A percentile compares a stretch with the other conserved stretches of the same genome.
phyloP scores from a whole-genome alignment of 257 asterid species.

The Ocimum tenuiflorum region DNA sequence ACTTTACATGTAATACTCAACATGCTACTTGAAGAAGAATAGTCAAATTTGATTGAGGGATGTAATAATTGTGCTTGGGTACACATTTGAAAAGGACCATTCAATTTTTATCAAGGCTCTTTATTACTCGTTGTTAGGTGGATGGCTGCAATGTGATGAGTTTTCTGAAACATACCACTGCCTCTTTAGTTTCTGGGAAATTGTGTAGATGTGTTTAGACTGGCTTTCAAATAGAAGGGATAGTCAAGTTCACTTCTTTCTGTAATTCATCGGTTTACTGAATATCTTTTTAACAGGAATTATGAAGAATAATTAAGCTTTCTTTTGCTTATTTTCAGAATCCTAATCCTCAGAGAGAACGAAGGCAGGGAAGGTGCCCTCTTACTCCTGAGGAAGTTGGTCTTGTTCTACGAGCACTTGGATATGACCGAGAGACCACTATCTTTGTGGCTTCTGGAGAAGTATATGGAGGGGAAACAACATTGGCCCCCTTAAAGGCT shows the following conservation, averaged over 20 bases:
- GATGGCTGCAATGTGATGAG: background rate
- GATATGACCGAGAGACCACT: conserved; percentile 69
- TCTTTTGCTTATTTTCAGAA: conserved; percentile 39
- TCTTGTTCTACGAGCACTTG: conserved; percentile 86
- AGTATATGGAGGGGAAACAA: conserved; percentile 87
- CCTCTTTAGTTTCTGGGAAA: background rate
- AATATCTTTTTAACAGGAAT: background rate
- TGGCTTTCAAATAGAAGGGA: background rate
- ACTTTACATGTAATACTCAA: conserved; percentile 75
- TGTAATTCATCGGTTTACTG: background rate
- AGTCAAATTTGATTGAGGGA: conserved; percentile 4
- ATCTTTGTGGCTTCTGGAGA: conserved; percentile 97
- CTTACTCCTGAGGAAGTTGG: conserved; percentile 98
- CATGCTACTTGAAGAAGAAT: background rate
- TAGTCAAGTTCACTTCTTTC: background rate
- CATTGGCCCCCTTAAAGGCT: conserved; percentile 88
- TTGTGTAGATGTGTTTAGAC: background rate
- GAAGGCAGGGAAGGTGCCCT: conserved; percentile 98
- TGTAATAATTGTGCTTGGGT: background rate
- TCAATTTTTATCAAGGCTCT: background rate
- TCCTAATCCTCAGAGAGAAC: conserved; percentile 76
- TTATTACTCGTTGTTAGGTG: background rate
- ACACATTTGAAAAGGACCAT: background rate
- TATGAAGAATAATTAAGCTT: conserved; percentile 17
- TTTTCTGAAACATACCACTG: conserved; percentile 3